These are phyloP conservation scores for Cardamine occulta DNA, from an alignment of 345 rosid species.

Conservation along the genomic window DNA sequence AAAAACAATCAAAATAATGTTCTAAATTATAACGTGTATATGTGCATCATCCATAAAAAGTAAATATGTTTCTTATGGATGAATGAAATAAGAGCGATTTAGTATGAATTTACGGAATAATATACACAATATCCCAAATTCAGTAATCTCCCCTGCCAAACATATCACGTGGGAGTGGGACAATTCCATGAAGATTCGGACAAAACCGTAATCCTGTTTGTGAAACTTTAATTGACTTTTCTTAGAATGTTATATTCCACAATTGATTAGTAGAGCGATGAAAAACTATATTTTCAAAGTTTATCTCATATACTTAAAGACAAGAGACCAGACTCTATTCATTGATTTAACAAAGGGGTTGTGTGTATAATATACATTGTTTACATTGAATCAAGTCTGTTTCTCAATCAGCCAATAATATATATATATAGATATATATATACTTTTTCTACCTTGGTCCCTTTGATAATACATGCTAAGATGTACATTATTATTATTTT, in stretches of 20 bases:
- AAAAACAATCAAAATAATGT: neutral
- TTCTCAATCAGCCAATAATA: neutral
- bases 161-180: constrained; percentile 22
- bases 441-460: neutral
- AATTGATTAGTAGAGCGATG: neutral
- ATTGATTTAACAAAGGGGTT: constrained; percentile 1
- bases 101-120: neutral
- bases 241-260: neutral
- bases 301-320: neutral
- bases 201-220: neutral
- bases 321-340: neutral
- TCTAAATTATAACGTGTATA: neutral
- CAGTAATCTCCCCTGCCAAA: neutral
- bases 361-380: neutral
- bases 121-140: neutral
- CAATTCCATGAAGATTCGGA: constrained; percentile 3
- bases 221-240: neutral
- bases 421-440: too few species aligned
- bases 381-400: neutral
- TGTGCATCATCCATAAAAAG: neutral
- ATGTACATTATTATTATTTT: too few species aligned
- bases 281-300: neutral
- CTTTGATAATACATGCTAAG: neutral
- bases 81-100: neutral
- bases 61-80: too few species aligned